Evolutionary conservation across 768 basidiomycete genomes (phyloP).

Genomic region (Naganishia vaughanmartiniae): DNA sequence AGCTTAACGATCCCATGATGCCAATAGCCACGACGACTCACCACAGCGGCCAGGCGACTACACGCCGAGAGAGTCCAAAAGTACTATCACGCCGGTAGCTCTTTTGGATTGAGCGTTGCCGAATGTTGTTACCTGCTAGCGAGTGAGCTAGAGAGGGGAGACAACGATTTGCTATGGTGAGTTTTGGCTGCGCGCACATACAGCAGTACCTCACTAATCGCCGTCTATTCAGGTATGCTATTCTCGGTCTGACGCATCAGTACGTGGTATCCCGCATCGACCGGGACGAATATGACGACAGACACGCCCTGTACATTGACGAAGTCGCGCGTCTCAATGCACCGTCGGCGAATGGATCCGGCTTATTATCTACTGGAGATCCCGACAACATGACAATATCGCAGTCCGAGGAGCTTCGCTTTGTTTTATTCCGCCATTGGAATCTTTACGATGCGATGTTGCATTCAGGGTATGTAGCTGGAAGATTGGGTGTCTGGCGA

Average conservation of each 20-base stretch:
- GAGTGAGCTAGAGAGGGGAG: conserved; percentile 82
- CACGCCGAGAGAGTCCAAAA: conserved; percentile 68
- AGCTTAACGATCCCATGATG: neutral
- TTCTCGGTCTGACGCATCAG: conserved; percentile 88
- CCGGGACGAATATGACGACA: conserved; percentile 75
- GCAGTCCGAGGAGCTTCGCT: conserved; percentile 82
- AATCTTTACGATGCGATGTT: conserved; percentile 97
- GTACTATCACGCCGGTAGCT: conserved; percentile 80
- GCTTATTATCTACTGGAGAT: conserved; percentile 34
- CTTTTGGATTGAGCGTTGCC: conserved; percentile 83
- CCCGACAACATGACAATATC: conserved; percentile 84
- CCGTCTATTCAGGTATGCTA: conserved; percentile 67
- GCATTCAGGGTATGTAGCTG: conserved; percentile 92
- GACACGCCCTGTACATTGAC: conserved; percentile 75
- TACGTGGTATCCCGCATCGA: conserved; percentile 85
- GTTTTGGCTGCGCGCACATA: conserved; percentile 27
- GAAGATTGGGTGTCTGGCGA: conserved; percentile 93
- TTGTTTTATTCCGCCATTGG: conserved; percentile 96
- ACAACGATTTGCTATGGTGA: conserved; percentile 90
- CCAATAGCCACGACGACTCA: conserved; percentile 60
- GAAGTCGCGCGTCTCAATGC: conserved; percentile 91
- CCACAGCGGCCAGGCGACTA: conserved; percentile 67
- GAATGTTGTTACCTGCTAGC: conserved; percentile 86
- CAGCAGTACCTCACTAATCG: neutral
- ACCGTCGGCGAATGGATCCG: conserved; percentile 54